phyloP scores from a whole-genome alignment of 345 rosid genomes.

The Durio zibethinus region DNA sequence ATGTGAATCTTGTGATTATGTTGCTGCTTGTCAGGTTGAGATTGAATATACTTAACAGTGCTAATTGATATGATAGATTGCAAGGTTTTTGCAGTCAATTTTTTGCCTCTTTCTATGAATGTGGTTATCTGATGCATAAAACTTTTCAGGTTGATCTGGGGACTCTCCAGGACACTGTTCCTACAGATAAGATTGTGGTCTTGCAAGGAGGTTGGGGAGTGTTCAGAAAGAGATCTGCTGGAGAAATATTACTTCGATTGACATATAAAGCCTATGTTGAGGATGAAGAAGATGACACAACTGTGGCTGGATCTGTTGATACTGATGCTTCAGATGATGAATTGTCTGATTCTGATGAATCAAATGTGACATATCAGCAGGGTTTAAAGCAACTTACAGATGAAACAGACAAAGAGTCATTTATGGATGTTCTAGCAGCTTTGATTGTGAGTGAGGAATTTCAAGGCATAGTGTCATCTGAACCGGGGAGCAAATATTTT shows the following conservation, averaged over 20 bases:
- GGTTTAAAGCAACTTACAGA: slow-evolving; percentile 30
- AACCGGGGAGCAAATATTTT: slow-evolving; percentile 53
- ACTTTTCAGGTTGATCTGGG: slow-evolving; percentile 68
- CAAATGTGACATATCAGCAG: slow-evolving; percentile 34
- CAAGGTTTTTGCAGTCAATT: background rate
- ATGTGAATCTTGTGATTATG: background rate
- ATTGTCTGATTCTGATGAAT: slow-evolving; percentile 60
- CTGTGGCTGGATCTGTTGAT: slow-evolving; percentile 38
- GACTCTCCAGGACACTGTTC: slow-evolving; percentile 89
- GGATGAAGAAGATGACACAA: slow-evolving; percentile 88
- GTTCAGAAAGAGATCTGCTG: slow-evolving; percentile 66
- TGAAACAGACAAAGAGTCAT: slow-evolving; percentile 67
- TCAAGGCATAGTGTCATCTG: slow-evolving; percentile 94
- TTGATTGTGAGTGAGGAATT: slow-evolving; percentile 91
- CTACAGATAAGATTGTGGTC: slow-evolving; percentile 71
- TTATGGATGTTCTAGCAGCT: slow-evolving; percentile 94
- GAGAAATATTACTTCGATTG: slow-evolving; percentile 83
- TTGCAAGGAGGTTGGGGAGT: slow-evolving; percentile 80
- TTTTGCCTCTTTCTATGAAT: background rate
- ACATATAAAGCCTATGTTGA: slow-evolving; percentile 96
- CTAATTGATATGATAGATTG: background rate
- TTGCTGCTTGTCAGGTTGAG: background rate
- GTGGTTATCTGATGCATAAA: slow-evolving; percentile 21
- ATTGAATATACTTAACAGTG: background rate
- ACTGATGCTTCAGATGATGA: slow-evolving; percentile 74